Percentiles rank a stretch among this genome's conserved stretches.
phyloP scores from a whole-genome alignment of 169 alveolate genomes.

The Plasmodium sp. region DNA sequence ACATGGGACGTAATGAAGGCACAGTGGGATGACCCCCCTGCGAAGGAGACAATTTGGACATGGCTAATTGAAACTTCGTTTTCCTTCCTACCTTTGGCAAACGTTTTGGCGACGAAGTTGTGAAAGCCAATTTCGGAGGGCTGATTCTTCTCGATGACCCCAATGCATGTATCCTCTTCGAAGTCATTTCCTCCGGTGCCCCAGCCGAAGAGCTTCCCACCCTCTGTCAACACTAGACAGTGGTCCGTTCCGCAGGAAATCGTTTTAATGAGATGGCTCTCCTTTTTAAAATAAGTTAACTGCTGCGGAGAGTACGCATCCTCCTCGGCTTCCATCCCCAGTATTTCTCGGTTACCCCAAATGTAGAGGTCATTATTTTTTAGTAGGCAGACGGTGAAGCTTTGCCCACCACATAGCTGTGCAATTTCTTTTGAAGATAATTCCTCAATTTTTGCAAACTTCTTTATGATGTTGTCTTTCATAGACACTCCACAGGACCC shows the following conservation, averaged over 20 bases:
- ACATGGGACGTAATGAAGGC: constrained; percentile 53
- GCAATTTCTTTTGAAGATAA: constrained; percentile 76
- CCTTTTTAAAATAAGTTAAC: constrained; percentile 21
- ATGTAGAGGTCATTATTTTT: constrained; percentile 82
- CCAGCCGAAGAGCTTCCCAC: constrained; percentile 62
- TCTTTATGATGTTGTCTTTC: constrained; percentile 72
- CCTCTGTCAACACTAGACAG: constrained; percentile 62
- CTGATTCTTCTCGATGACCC: constrained; percentile 8
- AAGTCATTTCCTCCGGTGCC: constrained; percentile 71
- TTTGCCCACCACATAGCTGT: constrained; percentile 88
- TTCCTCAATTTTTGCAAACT: constrained; percentile 75
- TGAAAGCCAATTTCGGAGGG: constrained; percentile 47
- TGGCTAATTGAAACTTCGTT: background rate
- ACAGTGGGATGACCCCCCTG: constrained; percentile 73
- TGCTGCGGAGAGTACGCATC: constrained; percentile 46
- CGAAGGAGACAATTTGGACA: constrained; percentile 22
- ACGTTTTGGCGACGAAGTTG: constrained; percentile 2
- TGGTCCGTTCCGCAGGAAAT: constrained; percentile 67
- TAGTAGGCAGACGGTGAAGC: constrained; percentile 84
- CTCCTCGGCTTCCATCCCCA: constrained; percentile 72
- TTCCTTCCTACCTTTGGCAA: background rate
- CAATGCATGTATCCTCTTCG: constrained; percentile 18
- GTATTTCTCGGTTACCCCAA: constrained; percentile 87
- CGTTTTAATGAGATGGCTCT: constrained; percentile 3
- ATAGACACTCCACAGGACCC: constrained; percentile 86